Evolutionary conservation across 139 green algal genomes (phyloP).

Genomic region (Tetraselmis chui): DNA sequence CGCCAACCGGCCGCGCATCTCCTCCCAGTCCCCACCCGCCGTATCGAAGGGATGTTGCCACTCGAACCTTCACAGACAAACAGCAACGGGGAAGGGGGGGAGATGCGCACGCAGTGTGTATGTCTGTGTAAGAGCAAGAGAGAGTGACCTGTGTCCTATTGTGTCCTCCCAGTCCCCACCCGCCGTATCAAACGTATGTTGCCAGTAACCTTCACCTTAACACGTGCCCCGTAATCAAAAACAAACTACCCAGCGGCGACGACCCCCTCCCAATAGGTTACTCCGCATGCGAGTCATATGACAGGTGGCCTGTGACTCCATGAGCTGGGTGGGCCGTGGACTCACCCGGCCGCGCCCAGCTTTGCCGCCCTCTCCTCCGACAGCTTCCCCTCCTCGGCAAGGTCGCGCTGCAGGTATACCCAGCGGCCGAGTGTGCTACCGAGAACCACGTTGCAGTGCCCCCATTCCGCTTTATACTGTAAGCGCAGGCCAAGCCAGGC

Average conservation of each 20-base stretch:
- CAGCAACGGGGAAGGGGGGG: too few species aligned
- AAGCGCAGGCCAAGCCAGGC: neutral
- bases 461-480: constrained; percentile 1
- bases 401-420: neutral
- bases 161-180: neutral
- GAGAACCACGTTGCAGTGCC: constrained; percentile 5
- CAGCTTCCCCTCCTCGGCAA: neutral
- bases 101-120: too few species aligned
- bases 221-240: too few species aligned
- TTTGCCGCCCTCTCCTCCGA: neutral
- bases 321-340: too few species aligned
- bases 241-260: too few species aligned
- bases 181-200: neutral
- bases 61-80: constrained; percentile 3
- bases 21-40: neutral
- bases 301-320: too few species aligned
- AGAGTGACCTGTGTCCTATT: too few species aligned
- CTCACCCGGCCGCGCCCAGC: neutral
- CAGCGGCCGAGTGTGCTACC: neutral
- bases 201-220: constrained; percentile 1
- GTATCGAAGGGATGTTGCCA: neutral
- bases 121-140: too few species aligned
- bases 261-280: too few species aligned
- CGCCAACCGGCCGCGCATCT: neutral
- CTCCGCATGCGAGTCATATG: too few species aligned